Percentiles rank a stretch among this genome's conserved stretches.
These are phyloP conservation scores for Sphagnum fallax DNA, from an alignment of 228 moss, liverwort and hornwort species.

Conservation along the genomic window DNA sequence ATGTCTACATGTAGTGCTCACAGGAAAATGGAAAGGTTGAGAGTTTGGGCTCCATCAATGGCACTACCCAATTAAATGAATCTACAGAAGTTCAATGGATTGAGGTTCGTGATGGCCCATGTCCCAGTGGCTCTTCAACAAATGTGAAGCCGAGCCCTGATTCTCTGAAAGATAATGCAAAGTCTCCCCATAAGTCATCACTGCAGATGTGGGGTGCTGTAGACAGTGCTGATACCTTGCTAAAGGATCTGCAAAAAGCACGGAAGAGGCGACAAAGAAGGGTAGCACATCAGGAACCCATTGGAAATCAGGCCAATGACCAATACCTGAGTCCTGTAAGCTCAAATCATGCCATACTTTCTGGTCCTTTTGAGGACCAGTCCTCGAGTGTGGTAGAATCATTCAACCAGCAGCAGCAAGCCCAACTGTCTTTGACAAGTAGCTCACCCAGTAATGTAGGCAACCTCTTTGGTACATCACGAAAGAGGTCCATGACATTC, in stretches of 20 bases:
- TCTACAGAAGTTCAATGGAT: constrained; percentile 54
- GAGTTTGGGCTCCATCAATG: not conserved
- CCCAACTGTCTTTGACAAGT: constrained; percentile 6
- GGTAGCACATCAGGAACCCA: constrained; percentile 32
- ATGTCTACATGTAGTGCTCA: constrained; percentile 14
- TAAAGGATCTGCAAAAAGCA: constrained; percentile 14
- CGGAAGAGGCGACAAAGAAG: constrained; percentile 45
- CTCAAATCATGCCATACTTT: constrained; percentile 8
- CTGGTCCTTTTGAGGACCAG: constrained; percentile 30
- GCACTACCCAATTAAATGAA: not conserved
- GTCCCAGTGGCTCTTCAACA: constrained; percentile 30
- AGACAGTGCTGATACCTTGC: constrained; percentile 11
- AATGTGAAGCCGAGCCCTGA: constrained; percentile 20
- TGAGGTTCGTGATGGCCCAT: constrained; percentile 29
- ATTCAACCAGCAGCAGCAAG: constrained; percentile 32
- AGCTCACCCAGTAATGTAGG: constrained; percentile 9
- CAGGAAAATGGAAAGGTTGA: constrained; percentile 6
- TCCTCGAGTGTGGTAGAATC: constrained; percentile 33
- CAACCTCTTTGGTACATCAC: constrained; percentile 30
- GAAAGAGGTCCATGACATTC: constrained; percentile 19
- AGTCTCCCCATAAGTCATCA: constrained; percentile 26
- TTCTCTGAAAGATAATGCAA: constrained; percentile 16
- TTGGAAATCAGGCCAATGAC: constrained; percentile 19
- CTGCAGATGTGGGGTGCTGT: constrained; percentile 6
- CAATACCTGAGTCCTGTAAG: constrained; percentile 6